Evolutionary conservation across 345 rosid genomes (phyloP), one percentile per base, ranked within the genome.

Genomic region (Sonneratia caseolaris): DNA sequence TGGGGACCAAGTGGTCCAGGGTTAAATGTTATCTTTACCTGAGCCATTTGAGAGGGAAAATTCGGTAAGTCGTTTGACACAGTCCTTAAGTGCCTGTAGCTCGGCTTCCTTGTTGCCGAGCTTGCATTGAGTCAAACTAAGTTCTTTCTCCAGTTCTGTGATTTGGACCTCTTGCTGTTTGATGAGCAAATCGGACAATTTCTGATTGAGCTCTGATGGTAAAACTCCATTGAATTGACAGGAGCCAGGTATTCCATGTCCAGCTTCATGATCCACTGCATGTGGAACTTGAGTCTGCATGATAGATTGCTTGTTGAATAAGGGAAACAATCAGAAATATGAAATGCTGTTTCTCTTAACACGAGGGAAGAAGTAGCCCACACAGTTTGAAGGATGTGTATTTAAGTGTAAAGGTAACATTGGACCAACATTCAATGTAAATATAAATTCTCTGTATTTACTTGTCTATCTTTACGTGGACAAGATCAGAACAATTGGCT

Each of bases 91-190:
- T n/a, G 89, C 86, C 76, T 77, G 90, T 43, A 93, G 97, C 68
- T 91, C 91, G 18, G 92, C 78, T 78, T 91, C 98, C 83, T 91
- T 91, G 70, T 89, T 90, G 15, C 67, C 36, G 69, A 91, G 90
- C 80, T 87, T 91, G 79, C 86, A 86, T 76, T 87, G 91, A 1
- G 91, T 84, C 13, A n/a, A 82, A 69, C 82, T 77, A 74, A 93
- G 70, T 72, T 93, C 90, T 42, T 89, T 76, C 78, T 91, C 94
- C 47, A 93, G 86, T 74, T 84, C 96, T 76, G 59, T 78, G 47
- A 93, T 91, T 81, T 91, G 96, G 75, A 76, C 88, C 70, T 82
- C 92, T 78, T 91, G 98, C 76, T 87, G 92, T 76, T 88, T 81
- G 14, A 93, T 86, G 71, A 89, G 94, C 84, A 88, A 73, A 71